Base-by-base conservation (phyloP, 1,284 basidiomycete species). In the Pseudozyma sp. region DNA sequence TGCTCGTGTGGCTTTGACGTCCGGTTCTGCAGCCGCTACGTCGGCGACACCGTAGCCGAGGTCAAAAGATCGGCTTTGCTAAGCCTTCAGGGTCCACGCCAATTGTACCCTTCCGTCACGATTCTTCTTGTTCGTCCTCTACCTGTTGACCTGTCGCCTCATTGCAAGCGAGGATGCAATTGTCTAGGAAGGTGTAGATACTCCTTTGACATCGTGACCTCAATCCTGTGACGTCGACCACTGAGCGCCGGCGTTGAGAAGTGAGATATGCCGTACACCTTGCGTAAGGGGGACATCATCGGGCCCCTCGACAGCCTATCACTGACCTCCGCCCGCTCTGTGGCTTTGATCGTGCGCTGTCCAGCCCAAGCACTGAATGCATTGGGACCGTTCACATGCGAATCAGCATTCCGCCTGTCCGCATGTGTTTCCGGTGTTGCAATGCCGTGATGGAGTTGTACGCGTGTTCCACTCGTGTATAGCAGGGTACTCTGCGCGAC, bases 21-120 rank as follows among this genome's bases (percentile, higher is more conserved):
- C 14, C 30, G 30, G 40, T 24, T 33, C 13, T 52, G 56, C 53
- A 47, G 51, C 49, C 56, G 67, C 55, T 53, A 63, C 17, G 35
- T n/a, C 40, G 2, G 8, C 8, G 31, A 48, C 29, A 39, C 67
- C 67, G 67, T 69, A 60, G 67, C 67, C 67, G 67, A 69, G 67
- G 40, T 40, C n/a, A 8, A 47, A 54, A 40, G 61, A 57, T 64
- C 67, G 67, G 61, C 44, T 69, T 69, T 64, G 67, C 67, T 69
- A 69, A 69, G 52, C 53, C 52, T 30, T 51, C 57, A 54, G 60
- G 60, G 54, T 57, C 54, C 48, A 51, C 24, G 24, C 24, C 14
- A 10, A 5, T 11, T 31, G 35, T 37, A 37, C 19, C 24, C 24
- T 24, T 24, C 24, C 24, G 24, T 24, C 4, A 24, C 24, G 24